Conservation (phyloP, 345 rosid genomes). For the Balakata baccata region DNA sequence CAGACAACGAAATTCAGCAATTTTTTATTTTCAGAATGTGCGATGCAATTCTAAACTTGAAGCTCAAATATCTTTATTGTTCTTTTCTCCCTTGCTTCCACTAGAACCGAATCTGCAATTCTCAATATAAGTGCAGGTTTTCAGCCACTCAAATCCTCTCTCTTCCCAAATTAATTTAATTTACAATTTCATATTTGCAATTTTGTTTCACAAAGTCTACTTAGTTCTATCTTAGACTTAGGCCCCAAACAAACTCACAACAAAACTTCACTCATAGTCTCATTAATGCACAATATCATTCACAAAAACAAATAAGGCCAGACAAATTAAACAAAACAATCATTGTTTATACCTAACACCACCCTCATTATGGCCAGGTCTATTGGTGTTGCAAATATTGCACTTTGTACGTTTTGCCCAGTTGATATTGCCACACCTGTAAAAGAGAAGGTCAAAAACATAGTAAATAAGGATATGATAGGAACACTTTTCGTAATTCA, state of each 20-base stretch:
- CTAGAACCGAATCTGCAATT: background rate
- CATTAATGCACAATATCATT: background rate
- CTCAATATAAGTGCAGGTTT: background rate
- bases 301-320: background rate
- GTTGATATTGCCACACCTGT: conserved; percentile 95
- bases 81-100: background rate
- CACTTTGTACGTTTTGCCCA: conserved; percentile 97
- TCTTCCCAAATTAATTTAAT: background rate
- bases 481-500: background rate
- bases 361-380: conserved; percentile 93
- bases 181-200: background rate
- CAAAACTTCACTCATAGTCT: background rate
- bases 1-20: background rate
- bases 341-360: conserved; percentile 72
- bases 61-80: background rate
- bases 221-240: background rate
- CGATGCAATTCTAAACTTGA: conserved; percentile 1
- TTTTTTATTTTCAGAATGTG: background rate
- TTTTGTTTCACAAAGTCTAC: background rate
- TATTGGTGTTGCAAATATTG: conserved; percentile 94
- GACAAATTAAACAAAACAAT: background rate
- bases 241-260: background rate
- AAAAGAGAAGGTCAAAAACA: conserved; percentile 4
- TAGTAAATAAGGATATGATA: background rate
- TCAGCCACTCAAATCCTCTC: background rate